Conservation (phyloP, 805 yeast genomes). For the Lipomyces sp. region DNA sequence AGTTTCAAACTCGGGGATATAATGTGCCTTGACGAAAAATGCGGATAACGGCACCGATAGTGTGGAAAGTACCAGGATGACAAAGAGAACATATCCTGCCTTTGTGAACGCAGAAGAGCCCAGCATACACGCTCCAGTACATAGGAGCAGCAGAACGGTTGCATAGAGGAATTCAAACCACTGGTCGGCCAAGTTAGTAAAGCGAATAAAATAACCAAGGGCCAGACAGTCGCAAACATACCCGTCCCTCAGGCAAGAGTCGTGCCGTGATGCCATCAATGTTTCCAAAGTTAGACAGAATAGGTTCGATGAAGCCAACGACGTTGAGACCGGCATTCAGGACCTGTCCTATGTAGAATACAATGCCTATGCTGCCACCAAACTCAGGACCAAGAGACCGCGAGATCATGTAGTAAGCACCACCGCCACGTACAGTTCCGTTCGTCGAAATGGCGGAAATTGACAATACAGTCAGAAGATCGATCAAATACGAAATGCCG, state of each 20-base stretch:
- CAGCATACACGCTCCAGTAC: slow-evolving; percentile 72
- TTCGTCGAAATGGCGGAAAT: slow-evolving; percentile 95
- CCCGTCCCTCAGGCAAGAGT: slow-evolving; percentile 60
- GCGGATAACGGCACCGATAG: slow-evolving; percentile 79
- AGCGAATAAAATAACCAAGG: neutral
- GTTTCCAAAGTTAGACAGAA: slow-evolving; percentile 71
- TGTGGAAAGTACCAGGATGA: slow-evolving; percentile 65
- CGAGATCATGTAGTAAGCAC: slow-evolving; percentile 96
- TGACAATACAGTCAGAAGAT: slow-evolving; percentile 80
- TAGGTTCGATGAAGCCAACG: slow-evolving; percentile 91
- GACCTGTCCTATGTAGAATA: slow-evolving; percentile 92
- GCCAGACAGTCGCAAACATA: neutral
- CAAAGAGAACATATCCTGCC: slow-evolving; percentile 73
- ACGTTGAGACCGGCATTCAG: slow-evolving; percentile 85
- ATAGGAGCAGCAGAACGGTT: slow-evolving; percentile 60
- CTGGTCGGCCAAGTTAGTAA: slow-evolving; percentile 32
- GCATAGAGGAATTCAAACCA: slow-evolving; percentile 71
- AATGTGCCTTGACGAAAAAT: slow-evolving; percentile 61
- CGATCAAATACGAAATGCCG: slow-evolving; percentile 70
- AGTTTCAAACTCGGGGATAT: slow-evolving; percentile 47
- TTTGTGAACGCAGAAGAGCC: slow-evolving; percentile 80
- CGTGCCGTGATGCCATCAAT: slow-evolving; percentile 53
- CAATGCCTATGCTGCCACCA: slow-evolving; percentile 96
- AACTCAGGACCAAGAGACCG: slow-evolving; percentile 95
- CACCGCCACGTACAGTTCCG: slow-evolving; percentile 97